Base-by-base conservation (phyloP, 2,329 filamentous ascomycete species). In the Byssothecium circinans region DNA sequence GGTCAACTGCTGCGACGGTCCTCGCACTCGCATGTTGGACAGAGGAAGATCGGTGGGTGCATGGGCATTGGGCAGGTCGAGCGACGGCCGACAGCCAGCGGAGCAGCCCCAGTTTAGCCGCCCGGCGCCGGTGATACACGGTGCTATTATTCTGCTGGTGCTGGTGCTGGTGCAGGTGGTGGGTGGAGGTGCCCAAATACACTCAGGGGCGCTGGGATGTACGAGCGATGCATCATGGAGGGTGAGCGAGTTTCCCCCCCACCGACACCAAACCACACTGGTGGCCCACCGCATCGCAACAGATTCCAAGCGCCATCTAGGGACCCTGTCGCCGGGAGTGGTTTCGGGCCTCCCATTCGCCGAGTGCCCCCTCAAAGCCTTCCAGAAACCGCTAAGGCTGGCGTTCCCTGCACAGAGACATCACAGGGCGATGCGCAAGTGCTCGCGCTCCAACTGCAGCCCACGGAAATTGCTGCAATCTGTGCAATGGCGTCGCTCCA, bases 381-480 rank as follows among this genome's bases (percentile, higher is more conserved):
- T 68, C 62, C 65, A 67, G 65, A 67, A 65, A 64, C 58, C 62
- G 12, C 29, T 32, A 32, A 32, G 29, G 29, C 25, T 11, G 25
- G 25, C 11, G 25, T 11, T 27, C n/a, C n/a, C 33, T 10, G 30
- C 30, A 17, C 23, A 10, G 23, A 25, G 23, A 10, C 23, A 25
- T 5, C 10, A 10, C 5, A 25, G 23, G 29, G 12, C 6, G 7
- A 8, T 12, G 29, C 12, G 8, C 29, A 12, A 14, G 12, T 32
- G 29, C 7, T 14, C 7, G 29, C 29, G 14, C 8, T 32, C 56
- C 63, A 69, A 68, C 62, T 58, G 64, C 58, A 56, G 50, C 52
- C 49, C 37, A 57, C 64, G 57, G 65, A 68, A 55, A 67, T 67
- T 69, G 63, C 62, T 56, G 56, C 64, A 62, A 61, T 62, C 60